A percentile compares a stretch with the other conserved stretches of the same genome.
phyloP scores from a whole-genome alignment of 1,139 yeast genomes.

The Yamadazyma aaseri region DNA sequence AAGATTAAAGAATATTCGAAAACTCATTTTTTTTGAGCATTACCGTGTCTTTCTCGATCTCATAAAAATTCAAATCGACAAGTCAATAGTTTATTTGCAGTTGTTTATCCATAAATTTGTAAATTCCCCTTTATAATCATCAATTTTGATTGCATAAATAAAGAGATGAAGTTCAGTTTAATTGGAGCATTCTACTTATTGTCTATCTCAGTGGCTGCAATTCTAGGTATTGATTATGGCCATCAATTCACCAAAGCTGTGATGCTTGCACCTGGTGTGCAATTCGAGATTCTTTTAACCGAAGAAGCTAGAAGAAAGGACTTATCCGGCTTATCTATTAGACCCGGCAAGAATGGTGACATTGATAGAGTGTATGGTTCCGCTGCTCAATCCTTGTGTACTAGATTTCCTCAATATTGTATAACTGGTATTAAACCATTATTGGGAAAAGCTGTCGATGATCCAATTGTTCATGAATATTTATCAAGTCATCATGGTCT shows the following conservation, averaged over 20 bases:
- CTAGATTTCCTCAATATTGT: conserved; percentile 74
- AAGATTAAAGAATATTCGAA: too few relatives aligned
- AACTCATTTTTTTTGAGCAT: too few relatives aligned
- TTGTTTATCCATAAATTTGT: too few relatives aligned
- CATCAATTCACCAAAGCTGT: conserved; percentile 86
- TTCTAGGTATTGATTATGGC: conserved; percentile 88
- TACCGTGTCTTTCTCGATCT: background rate
- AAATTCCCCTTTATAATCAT: too few relatives aligned
- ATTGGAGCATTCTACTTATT: conserved; percentile 14
- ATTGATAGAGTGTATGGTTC: conserved; percentile 80
- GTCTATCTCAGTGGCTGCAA: conserved; percentile 46
- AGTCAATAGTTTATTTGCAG: too few relatives aligned
- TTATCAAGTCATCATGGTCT: conserved; percentile 61
- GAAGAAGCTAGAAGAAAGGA: conserved; percentile 93
- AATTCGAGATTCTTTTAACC: conserved; percentile 83
- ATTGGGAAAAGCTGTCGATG: conserved; percentile 62
- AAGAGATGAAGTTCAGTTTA: conserved; percentile 4
- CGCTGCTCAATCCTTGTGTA: conserved; percentile 64
- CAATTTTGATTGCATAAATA: too few relatives aligned
- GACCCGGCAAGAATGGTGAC: conserved; percentile 39
- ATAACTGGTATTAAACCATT: conserved; percentile 66
- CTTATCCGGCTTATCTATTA: conserved; percentile 70
- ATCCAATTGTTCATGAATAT: conserved; percentile 45
- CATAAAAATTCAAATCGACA: conserved; percentile 1
- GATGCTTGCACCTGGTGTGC: conserved; percentile 85